Percentiles rank a stretch among this genome's conserved stretches.
phyloP scores from a whole-genome alignment of 2,329 filamentous ascomycete genomes.

The Mycogone perniciosa region DNA sequence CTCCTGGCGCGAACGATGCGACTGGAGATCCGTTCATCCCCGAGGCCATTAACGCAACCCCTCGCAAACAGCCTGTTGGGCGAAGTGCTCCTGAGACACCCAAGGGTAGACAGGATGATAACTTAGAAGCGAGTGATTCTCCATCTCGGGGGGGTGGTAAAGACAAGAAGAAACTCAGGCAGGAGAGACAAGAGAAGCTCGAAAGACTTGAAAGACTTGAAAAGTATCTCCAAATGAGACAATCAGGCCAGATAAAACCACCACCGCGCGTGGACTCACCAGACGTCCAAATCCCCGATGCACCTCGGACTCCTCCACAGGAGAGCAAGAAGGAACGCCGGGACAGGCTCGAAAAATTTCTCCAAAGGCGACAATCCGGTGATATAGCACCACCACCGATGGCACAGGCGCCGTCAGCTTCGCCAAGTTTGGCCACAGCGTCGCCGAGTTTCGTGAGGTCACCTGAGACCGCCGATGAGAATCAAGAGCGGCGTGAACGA shows the following conservation, averaged over 20 bases:
- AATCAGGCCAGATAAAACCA: slow-evolving; percentile 2
- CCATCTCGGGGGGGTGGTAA: background rate
- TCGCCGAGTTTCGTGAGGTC: too few species aligned
- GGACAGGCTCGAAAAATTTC: slow-evolving; percentile 2
- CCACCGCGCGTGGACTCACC: background rate
- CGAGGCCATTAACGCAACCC: background rate
- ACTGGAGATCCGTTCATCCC: slow-evolving; percentile 20
- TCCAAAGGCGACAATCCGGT: slow-evolving; percentile 6
- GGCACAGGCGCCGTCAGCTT: too few species aligned
- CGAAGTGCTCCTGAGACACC: background rate
- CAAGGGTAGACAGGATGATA: too few species aligned
- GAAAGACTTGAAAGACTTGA: slow-evolving; percentile 1
- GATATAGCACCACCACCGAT: background rate
- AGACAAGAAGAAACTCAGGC: background rate
- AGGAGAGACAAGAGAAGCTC: slow-evolving; percentile 4
- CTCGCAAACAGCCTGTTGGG: too few species aligned
- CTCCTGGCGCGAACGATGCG: slow-evolving; percentile 51
- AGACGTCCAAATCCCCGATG: background rate
- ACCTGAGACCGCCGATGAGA: too few species aligned
- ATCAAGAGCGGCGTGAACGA: background rate
- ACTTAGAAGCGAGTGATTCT: too few species aligned
- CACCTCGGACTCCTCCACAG: slow-evolving; percentile 1
- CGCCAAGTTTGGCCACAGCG: too few species aligned
- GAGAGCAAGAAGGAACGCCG: slow-evolving; percentile 2
- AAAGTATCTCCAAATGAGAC: slow-evolving; percentile 4